phyloP scores from a whole-genome alignment of 495 filamentous ascomycete species.

The Cairneyella variabilis region DNA sequence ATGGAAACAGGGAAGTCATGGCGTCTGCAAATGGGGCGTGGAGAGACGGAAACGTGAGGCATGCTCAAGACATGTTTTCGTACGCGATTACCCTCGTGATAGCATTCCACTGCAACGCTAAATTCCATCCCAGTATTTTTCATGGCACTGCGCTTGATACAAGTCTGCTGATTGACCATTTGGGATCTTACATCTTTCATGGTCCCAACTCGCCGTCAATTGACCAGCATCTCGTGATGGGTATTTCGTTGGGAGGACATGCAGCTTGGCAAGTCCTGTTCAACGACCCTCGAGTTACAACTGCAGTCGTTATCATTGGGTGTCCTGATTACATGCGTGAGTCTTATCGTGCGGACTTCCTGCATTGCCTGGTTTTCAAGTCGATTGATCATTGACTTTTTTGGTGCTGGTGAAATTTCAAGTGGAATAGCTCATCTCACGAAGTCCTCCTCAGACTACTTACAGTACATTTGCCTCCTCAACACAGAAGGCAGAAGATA shows the following conservation, averaged over 20 bases:
- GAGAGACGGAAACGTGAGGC: constrained; percentile 72
- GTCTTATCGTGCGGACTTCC: no score
- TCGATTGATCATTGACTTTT: no score
- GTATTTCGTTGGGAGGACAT: constrained; percentile 85
- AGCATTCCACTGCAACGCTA: constrained; percentile 39
- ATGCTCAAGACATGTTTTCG: constrained; percentile 84
- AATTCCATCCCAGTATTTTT: constrained; percentile 33
- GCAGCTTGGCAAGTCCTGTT: constrained; percentile 80
- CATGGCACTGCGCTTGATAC: constrained; percentile 72
- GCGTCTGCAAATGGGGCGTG: constrained; percentile 65
- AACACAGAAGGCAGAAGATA: no score
- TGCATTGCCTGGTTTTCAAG: no score
- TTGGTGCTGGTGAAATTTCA: no score
- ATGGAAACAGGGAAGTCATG: constrained; percentile 66
- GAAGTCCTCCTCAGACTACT: not conserved
- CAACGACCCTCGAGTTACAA: constrained; percentile 69
- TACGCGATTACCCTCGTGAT: constrained; percentile 29
- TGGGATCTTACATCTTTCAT: constrained; percentile 72
- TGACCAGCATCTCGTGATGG: constrained; percentile 68
- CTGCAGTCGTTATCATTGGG: constrained; percentile 77
- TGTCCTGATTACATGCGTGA: constrained; percentile 78
- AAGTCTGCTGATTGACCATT: constrained; percentile 63
- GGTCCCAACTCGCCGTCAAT: constrained; percentile 46
- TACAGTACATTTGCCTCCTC: not conserved
- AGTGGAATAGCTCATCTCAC: not conserved